phyloP scores from a whole-genome alignment of 345 rosid species.

The Citrus maxima region DNA sequence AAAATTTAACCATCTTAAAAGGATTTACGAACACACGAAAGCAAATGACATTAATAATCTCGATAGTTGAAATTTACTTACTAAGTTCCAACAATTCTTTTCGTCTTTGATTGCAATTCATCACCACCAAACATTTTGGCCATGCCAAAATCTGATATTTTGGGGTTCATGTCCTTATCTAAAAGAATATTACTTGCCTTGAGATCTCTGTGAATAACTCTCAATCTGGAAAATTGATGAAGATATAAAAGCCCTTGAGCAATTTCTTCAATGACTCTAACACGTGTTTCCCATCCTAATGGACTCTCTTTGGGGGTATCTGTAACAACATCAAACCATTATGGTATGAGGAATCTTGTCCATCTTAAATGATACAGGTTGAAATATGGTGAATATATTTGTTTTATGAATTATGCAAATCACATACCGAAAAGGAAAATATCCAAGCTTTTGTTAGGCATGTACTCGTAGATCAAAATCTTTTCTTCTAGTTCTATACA shows the following conservation, averaged over 20 bases:
- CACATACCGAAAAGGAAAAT: slow-evolving; percentile 31
- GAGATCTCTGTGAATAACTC: slow-evolving; percentile 47
- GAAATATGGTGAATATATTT: not conserved
- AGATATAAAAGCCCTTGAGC: slow-evolving; percentile 48
- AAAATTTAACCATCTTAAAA: not conserved
- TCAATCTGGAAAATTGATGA: slow-evolving; percentile 44
- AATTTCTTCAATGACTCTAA: slow-evolving; percentile 34
- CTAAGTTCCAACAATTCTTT: slow-evolving; percentile 48
- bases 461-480: slow-evolving; percentile 31
- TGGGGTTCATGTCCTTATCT: slow-evolving; percentile 29
- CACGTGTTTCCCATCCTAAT: slow-evolving; percentile 24
- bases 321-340: not conserved
- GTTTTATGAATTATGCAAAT: not conserved
- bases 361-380: not conserved
- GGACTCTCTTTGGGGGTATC: slow-evolving; percentile 21
- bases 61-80: slow-evolving; percentile 17
- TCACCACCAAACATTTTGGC: slow-evolving; percentile 28
- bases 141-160: slow-evolving; percentile 40
- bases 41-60: not conserved
- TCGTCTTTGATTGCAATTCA: slow-evolving; percentile 27
- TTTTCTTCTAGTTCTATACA: slow-evolving; percentile 33
- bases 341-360: not conserved
- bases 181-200: slow-evolving; percentile 33
- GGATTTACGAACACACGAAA: not conserved
- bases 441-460: slow-evolving; percentile 35